Conservation (phyloP, 495 filamentous ascomycete genomes). For the Penicillium dipodomyicola region DNA sequence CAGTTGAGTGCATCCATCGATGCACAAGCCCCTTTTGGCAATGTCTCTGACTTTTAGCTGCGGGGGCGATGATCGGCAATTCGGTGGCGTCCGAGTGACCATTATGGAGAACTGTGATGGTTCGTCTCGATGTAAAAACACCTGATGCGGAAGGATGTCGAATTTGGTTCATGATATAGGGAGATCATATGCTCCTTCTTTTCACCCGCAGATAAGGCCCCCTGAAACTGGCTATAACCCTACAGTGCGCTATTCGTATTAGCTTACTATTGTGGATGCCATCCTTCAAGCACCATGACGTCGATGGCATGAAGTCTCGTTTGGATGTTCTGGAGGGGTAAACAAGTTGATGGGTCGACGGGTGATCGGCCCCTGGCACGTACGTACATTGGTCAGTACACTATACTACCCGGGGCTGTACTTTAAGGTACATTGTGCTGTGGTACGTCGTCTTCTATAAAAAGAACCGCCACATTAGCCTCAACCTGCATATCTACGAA, state of each 20-base stretch:
- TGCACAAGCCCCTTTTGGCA: slow-evolving; percentile 3
- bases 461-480: slow-evolving; percentile 7
- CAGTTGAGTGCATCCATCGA: background rate
- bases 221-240: background rate
- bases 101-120: slow-evolving; percentile 1
- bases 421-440: background rate
- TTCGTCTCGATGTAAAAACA: background rate
- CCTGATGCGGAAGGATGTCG: background rate
- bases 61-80: background rate
- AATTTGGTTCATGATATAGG: background rate
- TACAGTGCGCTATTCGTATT: background rate
- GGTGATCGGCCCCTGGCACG: background rate
- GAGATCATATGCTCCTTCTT: background rate
- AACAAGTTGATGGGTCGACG: background rate
- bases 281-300: slow-evolving; percentile 10
- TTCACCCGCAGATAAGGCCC: background rate
- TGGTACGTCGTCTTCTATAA: slow-evolving; percentile 8
- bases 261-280: slow-evolving; percentile 3
- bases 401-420: too few relatives aligned
- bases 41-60: background rate
- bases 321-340: background rate
- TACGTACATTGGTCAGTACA: background rate
- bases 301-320: slow-evolving; percentile 4
- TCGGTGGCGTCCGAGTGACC: background rate
- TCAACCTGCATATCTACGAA: background rate